Evolutionary conservation across 805 yeast genomes (phyloP).

Genomic region (Kluyveromyces lactis): DNA sequence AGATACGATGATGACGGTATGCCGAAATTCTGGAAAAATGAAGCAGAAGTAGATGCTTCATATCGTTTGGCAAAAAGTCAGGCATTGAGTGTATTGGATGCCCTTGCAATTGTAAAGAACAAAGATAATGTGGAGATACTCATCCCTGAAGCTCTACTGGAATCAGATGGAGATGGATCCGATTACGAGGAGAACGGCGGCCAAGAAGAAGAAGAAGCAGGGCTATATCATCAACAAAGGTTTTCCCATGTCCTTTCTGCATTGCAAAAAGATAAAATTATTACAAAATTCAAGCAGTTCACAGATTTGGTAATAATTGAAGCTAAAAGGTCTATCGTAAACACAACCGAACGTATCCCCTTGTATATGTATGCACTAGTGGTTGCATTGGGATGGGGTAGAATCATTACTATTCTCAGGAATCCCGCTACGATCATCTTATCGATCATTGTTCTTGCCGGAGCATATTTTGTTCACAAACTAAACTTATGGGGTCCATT

Average conservation of each 20-base stretch:
- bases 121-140: slow-evolving; percentile 46
- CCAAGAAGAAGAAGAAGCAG: slow-evolving; percentile 32
- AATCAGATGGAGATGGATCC: slow-evolving; percentile 26
- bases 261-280: slow-evolving; percentile 47
- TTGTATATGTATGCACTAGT: slow-evolving; percentile 68
- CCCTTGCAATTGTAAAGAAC: slow-evolving; percentile 47
- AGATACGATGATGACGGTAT: slow-evolving; percentile 75
- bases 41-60: slow-evolving; percentile 59
- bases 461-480: slow-evolving; percentile 61
- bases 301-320: slow-evolving; percentile 76
- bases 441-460: slow-evolving; percentile 27
- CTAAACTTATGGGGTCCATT: slow-evolving; percentile 76
- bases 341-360: slow-evolving; percentile 74
- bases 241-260: slow-evolving; percentile 54
- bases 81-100: slow-evolving; percentile 52
- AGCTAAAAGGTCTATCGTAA: slow-evolving; percentile 79
- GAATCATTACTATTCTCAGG: slow-evolving; percentile 77
- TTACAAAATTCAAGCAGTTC: slow-evolving; percentile 57
- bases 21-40: slow-evolving; percentile 74
- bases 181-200: slow-evolving; percentile 8
- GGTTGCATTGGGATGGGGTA: slow-evolving; percentile 87
- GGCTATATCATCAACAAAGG: slow-evolving; percentile 32
- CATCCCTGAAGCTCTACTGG: slow-evolving; percentile 45
- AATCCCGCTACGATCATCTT: slow-evolving; percentile 70
- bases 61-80: slow-evolving; percentile 51